A percentile compares a stretch with the other conserved stretches of the same genome.
phyloP scores from a whole-genome alignment of 176 grass and related monocot genomes.

The Eleusine indica region DNA sequence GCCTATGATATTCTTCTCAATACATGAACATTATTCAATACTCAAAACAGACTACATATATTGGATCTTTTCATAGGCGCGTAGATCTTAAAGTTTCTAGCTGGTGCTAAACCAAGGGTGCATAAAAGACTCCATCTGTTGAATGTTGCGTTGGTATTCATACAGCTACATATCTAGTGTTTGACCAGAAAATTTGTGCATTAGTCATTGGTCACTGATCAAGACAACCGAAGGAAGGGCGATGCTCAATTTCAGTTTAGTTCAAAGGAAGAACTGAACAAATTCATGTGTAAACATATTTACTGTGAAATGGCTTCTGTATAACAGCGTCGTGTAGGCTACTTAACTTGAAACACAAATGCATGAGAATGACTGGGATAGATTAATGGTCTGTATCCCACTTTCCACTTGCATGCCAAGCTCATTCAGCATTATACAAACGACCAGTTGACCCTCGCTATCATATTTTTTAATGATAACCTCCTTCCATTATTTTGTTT shows the following conservation, averaged over 20 bases:
- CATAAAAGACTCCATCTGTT: conserved; percentile 5
- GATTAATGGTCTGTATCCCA: conserved; percentile 23
- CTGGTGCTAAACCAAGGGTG: conserved; percentile 3
- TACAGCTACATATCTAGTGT: conserved; percentile 6
- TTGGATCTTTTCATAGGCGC: background rate
- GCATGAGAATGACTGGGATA: conserved; percentile 17
- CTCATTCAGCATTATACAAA: conserved; percentile 14
- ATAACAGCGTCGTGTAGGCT: conserved; percentile 7
- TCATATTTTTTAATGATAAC: background rate
- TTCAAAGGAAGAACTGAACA: background rate
- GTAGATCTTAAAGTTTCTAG: background rate
- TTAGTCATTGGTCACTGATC: background rate
- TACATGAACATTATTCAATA: background rate
- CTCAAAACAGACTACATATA: background rate
- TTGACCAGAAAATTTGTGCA: conserved; percentile 3
- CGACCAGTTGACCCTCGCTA: background rate
- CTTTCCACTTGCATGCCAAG: conserved; percentile 13
- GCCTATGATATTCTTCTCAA: background rate
- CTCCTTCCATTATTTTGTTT: background rate
- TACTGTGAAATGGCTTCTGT: background rate
- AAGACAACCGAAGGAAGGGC: background rate
- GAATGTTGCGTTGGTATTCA: background rate
- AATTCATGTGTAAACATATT: conserved; percentile 19
- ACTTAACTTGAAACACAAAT: conserved; percentile 11
- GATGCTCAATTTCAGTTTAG: background rate